phyloP scores from a whole-genome alignment of 768 basidiomycete species.

The Pisolithus tinctorius region DNA sequence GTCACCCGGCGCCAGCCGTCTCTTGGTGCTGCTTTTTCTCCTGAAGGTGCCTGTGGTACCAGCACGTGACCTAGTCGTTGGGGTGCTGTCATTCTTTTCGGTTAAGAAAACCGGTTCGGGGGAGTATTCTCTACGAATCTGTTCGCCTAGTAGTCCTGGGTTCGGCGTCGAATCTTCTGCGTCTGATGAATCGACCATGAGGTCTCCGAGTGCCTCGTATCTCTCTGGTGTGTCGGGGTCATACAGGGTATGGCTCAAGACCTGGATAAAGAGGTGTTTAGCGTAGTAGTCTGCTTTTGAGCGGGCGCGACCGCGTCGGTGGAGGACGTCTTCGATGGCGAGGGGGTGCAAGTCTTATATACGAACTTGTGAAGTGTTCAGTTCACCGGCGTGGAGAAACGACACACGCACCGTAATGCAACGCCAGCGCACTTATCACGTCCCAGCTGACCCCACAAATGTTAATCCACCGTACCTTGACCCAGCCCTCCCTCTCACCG shows the following conservation, averaged over 20 bases:
- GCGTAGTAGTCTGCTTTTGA: constrained; percentile 69
- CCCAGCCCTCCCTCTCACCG: constrained; percentile 49
- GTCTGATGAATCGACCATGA: neutral
- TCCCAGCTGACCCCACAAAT: constrained; percentile 66
- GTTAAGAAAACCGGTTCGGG: constrained; percentile 14
- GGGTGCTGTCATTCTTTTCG: neutral
- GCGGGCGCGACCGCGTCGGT: constrained; percentile 44
- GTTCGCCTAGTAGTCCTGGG: neutral
- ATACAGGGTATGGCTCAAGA: constrained; percentile 56
- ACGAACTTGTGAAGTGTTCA: neutral
- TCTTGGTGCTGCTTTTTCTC: constrained; percentile 1
- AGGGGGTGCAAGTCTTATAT: constrained; percentile 59
- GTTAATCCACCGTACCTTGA: constrained; percentile 70
- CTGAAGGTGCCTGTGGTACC: neutral
- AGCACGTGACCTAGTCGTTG: constrained; percentile 3
- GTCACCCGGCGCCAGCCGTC: neutral
- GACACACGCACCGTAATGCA: constrained; percentile 48
- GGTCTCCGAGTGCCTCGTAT: constrained; percentile 8
- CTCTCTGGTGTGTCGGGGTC: constrained; percentile 1
- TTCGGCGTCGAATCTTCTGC: neutral
- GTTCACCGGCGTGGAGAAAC: constrained; percentile 3
- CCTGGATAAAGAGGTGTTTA: constrained; percentile 63
- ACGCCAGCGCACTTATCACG: constrained; percentile 58
- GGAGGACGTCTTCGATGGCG: constrained; percentile 64
- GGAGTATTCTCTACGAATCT: constrained; percentile 29